Evolutionary conservation across 768 basidiomycete genomes (phyloP).

Genomic region (Rossbeevera mucosa): DNA sequence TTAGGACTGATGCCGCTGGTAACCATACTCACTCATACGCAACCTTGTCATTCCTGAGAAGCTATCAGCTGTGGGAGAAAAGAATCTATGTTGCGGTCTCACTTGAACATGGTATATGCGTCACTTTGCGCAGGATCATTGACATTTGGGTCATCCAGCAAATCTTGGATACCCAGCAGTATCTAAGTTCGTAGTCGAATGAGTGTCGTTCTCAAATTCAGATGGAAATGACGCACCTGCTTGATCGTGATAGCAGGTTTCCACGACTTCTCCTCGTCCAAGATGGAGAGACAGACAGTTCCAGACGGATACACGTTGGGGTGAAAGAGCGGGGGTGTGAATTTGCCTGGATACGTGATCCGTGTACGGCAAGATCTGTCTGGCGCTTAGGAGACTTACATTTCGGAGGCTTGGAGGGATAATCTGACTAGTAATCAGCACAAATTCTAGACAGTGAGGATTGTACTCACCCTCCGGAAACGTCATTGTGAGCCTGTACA

Average conservation of each 20-base stretch:
- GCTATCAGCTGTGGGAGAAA: slow-evolving; percentile 6
- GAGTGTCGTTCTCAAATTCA: background rate
- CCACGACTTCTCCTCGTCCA: slow-evolving; percentile 99
- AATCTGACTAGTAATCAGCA: slow-evolving; percentile 50
- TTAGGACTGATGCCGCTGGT: background rate
- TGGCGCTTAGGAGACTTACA: slow-evolving; percentile 46
- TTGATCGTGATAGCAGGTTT: slow-evolving; percentile 99
- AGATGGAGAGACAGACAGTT: slow-evolving; percentile 94
- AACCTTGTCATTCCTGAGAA: slow-evolving; percentile 78
- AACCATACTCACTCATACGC: slow-evolving; percentile 77
- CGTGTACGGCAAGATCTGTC: background rate
- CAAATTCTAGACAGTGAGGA: background rate
- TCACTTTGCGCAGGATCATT: slow-evolving; percentile 98
- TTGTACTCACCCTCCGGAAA: slow-evolving; percentile 84
- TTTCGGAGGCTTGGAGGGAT: slow-evolving; percentile 93
- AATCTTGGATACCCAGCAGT: slow-evolving; percentile 90
- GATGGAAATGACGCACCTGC: slow-evolving; percentile 54
- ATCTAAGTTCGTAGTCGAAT: slow-evolving; percentile 50
- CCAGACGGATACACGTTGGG: slow-evolving; percentile 99
- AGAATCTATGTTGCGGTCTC: slow-evolving; percentile 29
- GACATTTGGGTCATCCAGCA: slow-evolving; percentile 93
- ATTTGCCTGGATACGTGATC: slow-evolving; percentile 69
- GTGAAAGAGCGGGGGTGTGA: slow-evolving; percentile 91
- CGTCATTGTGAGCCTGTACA: slow-evolving; percentile 88
- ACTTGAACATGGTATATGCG: slow-evolving; percentile 99